Percentiles rank a stretch among this genome's conserved stretches.
Evolutionary conservation across 73 alveolate genomes (phyloP).

Genomic region (Paramecium primaurelia): DNA sequence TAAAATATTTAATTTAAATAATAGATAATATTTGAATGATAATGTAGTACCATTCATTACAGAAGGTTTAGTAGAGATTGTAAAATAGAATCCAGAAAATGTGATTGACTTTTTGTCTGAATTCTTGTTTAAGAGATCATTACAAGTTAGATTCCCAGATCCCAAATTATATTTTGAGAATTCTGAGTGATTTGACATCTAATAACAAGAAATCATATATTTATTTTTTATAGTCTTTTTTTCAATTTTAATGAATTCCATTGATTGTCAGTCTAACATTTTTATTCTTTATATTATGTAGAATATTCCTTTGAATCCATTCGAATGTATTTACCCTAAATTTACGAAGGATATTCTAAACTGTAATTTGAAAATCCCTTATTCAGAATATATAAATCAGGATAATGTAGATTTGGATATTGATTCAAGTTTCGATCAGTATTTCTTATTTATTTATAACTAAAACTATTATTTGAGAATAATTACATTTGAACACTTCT

Average conservation of each 20-base stretch:
- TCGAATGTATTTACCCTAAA: background rate
- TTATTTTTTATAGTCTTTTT: background rate
- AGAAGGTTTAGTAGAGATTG: conserved; percentile 41
- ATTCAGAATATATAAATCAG: background rate
- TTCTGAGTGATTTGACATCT: background rate
- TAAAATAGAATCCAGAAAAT: background rate
- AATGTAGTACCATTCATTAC: conserved; percentile 44
- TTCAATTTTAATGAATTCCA: background rate
- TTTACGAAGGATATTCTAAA: background rate
- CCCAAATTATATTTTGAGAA: conserved; percentile 25
- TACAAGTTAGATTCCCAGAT: conserved; percentile 31
- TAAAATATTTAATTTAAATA: background rate
- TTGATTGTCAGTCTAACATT: background rate
- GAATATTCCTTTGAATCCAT: background rate
- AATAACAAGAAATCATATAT: background rate
- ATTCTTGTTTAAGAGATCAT: conserved; percentile 44
- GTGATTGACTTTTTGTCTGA: conserved; percentile 18
- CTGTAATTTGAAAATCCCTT: background rate
- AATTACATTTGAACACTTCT: background rate
- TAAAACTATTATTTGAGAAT: background rate
- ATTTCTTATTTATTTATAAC: background rate
- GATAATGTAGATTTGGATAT: background rate
- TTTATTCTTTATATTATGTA: background rate
- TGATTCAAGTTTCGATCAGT: background rate
- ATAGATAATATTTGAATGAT: conserved; percentile 42